These are phyloP conservation scores for Neonectria coccinea DNA, from an alignment of 2,329 filamentous ascomycete genomes.

Conservation along the genomic window DNA sequence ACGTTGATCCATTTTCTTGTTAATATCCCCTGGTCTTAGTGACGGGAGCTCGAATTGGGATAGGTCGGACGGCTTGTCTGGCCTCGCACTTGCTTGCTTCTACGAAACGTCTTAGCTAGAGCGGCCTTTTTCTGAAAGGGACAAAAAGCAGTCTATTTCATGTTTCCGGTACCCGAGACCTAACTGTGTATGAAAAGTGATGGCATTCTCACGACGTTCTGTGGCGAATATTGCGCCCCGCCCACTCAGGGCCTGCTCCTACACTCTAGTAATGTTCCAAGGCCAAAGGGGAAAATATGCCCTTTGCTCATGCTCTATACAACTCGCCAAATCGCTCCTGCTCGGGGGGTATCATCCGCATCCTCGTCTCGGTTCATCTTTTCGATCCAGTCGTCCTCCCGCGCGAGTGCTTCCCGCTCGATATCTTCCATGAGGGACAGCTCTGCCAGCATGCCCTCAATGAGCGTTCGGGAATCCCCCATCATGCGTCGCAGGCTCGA, in stretches of 20 bases:
- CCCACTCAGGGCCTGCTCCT: slow-evolving; percentile 1
- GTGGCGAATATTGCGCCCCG: background rate
- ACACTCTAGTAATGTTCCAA: background rate
- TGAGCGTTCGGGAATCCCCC: slow-evolving; percentile 59
- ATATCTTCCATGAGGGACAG: slow-evolving; percentile 71
- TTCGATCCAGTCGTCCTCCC: slow-evolving; percentile 71
- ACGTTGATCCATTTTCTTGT: slow-evolving; percentile 20
- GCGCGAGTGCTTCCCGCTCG: slow-evolving; percentile 66
- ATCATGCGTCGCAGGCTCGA: slow-evolving; percentile 62
- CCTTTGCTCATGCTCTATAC: slow-evolving; percentile 36
- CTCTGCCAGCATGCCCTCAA: slow-evolving; percentile 72
- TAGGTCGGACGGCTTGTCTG: background rate
- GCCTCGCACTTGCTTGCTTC: background rate
- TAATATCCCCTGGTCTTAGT: slow-evolving; percentile 14
- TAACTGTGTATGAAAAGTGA: background rate
- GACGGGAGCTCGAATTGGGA: background rate
- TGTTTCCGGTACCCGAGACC: background rate
- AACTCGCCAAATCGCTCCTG: slow-evolving; percentile 63
- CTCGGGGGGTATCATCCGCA: slow-evolving; percentile 51
- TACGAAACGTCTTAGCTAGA: slow-evolving; percentile 11
- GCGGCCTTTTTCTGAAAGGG: slow-evolving; percentile 6
- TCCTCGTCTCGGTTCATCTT: slow-evolving; percentile 61
- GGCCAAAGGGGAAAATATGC: background rate
- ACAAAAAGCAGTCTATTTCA: slow-evolving; percentile 18
- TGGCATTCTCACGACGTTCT: background rate